Percentiles rank a stretch among this genome's conserved stretches.
Evolutionary conservation across 208 protist species (phyloP).

Genomic region (Trypanosoma mega): DNA sequence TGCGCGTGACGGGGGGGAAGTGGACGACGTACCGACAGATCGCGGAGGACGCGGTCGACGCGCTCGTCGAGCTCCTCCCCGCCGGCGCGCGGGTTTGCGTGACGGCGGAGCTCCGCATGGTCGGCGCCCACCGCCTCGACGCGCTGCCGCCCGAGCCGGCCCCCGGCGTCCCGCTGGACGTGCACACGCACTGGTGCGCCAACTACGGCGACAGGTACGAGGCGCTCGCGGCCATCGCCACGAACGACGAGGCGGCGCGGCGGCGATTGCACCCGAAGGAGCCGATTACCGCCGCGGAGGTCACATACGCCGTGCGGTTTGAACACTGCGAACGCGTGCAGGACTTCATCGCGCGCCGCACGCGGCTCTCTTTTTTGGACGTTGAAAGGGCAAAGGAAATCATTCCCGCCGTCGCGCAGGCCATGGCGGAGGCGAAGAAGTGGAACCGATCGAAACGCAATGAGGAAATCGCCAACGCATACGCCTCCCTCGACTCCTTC

Average conservation of each 20-base stretch:
- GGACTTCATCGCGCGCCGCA: conserved; percentile 93
- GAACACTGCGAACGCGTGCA: conserved; percentile 90
- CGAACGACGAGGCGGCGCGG: conserved; percentile 33
- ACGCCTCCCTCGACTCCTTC: conserved; percentile 52
- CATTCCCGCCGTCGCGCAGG: conserved; percentile 78
- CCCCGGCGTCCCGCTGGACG: conserved; percentile 50
- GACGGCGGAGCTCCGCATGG: conserved; percentile 71
- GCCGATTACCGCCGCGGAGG: conserved; percentile 88
- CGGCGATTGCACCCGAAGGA: conserved; percentile 44
- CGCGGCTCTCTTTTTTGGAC: conserved; percentile 90
- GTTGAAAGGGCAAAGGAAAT: conserved; percentile 50
- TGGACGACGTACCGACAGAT: conserved; percentile 97
- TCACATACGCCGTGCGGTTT: conserved; percentile 64
- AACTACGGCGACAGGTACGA: conserved; percentile 69
- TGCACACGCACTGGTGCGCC: conserved; percentile 63
- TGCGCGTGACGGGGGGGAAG: conserved; percentile 94
- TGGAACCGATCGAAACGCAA: conserved; percentile 61
- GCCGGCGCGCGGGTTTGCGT: conserved; percentile 53
- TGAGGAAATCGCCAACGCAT: conserved; percentile 55
- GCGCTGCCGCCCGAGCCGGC: conserved; percentile 25
- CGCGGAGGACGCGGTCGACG: conserved; percentile 88
- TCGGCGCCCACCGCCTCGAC: conserved; percentile 71
- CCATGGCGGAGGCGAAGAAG: conserved; percentile 82
- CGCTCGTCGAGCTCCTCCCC: conserved; percentile 47
- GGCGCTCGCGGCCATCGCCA: conserved; percentile 39